phyloP scores from a whole-genome alignment of 2,329 filamentous ascomycete genomes.

The Stachybotrys elegans region DNA sequence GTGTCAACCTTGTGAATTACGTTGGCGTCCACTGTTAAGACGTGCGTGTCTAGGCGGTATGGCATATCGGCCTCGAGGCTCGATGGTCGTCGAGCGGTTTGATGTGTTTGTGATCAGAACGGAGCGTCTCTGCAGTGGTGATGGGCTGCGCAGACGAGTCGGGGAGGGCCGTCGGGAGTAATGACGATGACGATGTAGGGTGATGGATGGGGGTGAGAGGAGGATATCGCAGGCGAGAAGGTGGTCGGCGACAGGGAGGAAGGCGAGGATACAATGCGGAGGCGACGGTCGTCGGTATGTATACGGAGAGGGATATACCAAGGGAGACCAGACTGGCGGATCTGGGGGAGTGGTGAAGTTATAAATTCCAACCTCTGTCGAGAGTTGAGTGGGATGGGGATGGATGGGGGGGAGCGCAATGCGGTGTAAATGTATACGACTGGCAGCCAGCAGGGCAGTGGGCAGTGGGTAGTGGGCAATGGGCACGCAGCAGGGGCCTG shows the following conservation, averaged over 20 bases:
- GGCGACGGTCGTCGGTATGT: constrained; percentile 14
- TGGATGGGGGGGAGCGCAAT: constrained; percentile 16
- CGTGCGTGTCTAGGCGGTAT: constrained; percentile 74
- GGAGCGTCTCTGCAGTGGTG: background rate
- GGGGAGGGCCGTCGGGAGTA: background rate
- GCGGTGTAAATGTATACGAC: constrained; percentile 4
- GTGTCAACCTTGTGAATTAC: constrained; percentile 95
- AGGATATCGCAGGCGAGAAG: background rate
- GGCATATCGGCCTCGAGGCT: constrained; percentile 60
- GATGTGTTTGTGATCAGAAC: no score
- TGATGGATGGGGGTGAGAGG: background rate
- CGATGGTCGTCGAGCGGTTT: constrained; percentile 30
- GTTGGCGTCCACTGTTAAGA: constrained; percentile 85
- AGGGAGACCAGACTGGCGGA: constrained; percentile 11
- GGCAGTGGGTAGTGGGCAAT: background rate
- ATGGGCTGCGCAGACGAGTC: background rate
- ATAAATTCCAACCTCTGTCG: constrained; percentile 14
- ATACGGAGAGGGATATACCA: constrained; percentile 16
- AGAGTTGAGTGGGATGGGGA: constrained; percentile 23
- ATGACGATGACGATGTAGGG: background rate
- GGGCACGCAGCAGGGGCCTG: background rate
- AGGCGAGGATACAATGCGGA: constrained; percentile 12
- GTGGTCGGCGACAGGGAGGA: background rate
- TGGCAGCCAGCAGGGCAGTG: background rate
- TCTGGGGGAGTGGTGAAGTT: constrained; percentile 19